Conservation (phyloP, 2,329 filamentous ascomycete genomes). For the Aspergillus ruber region DNA sequence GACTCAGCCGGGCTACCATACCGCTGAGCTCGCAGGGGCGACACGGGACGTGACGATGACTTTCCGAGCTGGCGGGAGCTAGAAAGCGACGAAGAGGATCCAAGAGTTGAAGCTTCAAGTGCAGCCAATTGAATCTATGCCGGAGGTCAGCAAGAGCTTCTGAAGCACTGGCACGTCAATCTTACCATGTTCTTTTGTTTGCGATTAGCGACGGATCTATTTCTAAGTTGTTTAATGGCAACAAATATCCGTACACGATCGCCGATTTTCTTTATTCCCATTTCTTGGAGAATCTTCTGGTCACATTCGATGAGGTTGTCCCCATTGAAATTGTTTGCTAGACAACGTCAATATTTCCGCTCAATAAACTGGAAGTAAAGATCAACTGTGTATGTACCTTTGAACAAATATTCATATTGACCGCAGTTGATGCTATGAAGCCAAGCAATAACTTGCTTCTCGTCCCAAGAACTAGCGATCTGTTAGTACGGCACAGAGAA, state of each 20-base stretch:
- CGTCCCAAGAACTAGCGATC: slow-evolving; percentile 64
- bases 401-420: slow-evolving; percentile 88
- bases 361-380: neutral
- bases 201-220: slow-evolving; percentile 67
- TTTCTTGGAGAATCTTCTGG: slow-evolving; percentile 91
- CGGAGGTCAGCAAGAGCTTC: slow-evolving; percentile 9
- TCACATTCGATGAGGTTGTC: slow-evolving; percentile 96
- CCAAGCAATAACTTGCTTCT: slow-evolving; percentile 87
- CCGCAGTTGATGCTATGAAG: slow-evolving; percentile 83
- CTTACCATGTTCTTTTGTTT: slow-evolving; percentile 79
- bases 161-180: neutral
- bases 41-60: slow-evolving; percentile 64
- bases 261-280: slow-evolving; percentile 96
- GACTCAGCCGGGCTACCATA: slow-evolving; percentile 55
- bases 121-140: slow-evolving; percentile 73
- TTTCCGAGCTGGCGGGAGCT: slow-evolving; percentile 49
- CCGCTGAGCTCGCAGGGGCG: slow-evolving; percentile 59
- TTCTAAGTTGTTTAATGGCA: slow-evolving; percentile 75
- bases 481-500: slow-evolving; percentile 12
- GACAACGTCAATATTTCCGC: slow-evolving; percentile 10
- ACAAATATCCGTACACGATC: slow-evolving; percentile 88
- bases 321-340: slow-evolving; percentile 90
- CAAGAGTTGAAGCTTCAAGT: slow-evolving; percentile 59
- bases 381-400: slow-evolving; percentile 38
- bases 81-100: slow-evolving; percentile 55